These are phyloP conservation scores for Sporobolomyces pararoseus DNA, from an alignment of 768 basidiomycete genomes.

Conservation along the genomic window DNA sequence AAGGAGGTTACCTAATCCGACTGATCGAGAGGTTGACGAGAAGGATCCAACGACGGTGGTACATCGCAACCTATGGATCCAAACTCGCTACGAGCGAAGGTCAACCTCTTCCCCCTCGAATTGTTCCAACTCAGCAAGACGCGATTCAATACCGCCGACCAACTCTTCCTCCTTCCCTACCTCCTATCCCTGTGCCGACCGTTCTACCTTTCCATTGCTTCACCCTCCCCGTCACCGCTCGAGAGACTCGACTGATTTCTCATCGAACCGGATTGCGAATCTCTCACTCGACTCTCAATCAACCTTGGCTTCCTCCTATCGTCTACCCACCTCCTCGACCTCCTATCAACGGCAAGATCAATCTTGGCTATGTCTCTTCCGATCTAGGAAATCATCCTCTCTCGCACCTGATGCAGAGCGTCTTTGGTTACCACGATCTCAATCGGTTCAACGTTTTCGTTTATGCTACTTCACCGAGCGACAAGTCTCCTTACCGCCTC, in stretches of 20 bases:
- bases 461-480: constrained; percentile 57
- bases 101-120: neutral
- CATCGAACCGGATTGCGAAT: constrained; percentile 56
- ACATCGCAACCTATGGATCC: constrained; percentile 51
- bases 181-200: constrained; percentile 39
- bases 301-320: constrained; percentile 52
- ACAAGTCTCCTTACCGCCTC: constrained; percentile 53
- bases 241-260: constrained; percentile 54
- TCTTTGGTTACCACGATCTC: constrained; percentile 54
- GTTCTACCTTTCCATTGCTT: constrained; percentile 59
- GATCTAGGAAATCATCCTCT: constrained; percentile 59
- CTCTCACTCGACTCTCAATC: constrained; percentile 53
- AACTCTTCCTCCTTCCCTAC: constrained; percentile 34
- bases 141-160: constrained; percentile 20
- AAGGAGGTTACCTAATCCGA: constrained; percentile 54
- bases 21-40: constrained; percentile 54
- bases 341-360: constrained; percentile 49
- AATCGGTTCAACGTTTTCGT: constrained; percentile 53
- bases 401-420: constrained; percentile 58
- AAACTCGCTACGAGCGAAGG: too few species aligned
- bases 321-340: constrained; percentile 54
- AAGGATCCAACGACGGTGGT: constrained; percentile 54
- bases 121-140: constrained; percentile 9
- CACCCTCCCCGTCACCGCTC: constrained; percentile 53
- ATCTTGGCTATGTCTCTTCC: constrained; percentile 56